phyloP scores from a whole-genome alignment of 1,284 basidiomycete genomes.

The Chalciporus sp. region DNA sequence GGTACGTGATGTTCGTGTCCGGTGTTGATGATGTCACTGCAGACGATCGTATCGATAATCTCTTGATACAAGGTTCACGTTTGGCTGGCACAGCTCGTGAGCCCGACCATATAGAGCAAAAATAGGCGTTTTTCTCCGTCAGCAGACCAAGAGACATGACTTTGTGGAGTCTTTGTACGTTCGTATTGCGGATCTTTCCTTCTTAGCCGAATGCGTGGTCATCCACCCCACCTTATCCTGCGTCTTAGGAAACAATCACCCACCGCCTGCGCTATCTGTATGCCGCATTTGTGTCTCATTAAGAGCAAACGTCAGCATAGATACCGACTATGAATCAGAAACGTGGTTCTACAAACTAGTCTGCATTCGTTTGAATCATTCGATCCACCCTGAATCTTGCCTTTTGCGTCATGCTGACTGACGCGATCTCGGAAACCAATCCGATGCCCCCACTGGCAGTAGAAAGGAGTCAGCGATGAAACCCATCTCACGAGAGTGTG shows the following conservation, averaged over 20 bases:
- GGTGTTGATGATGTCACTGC: slow-evolving; percentile 3
- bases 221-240: background rate
- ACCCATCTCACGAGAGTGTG: background rate
- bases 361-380: background rate
- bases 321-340: background rate
- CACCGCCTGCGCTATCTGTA: too few relatives aligned
- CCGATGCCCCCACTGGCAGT: too few relatives aligned
- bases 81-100: background rate
- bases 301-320: too few relatives aligned
- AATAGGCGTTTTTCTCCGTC: background rate
- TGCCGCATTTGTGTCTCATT: too few relatives aligned
- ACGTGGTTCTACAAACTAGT: background rate
- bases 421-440: too few relatives aligned
- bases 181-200: background rate
- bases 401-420: background rate
- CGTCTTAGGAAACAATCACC: background rate
- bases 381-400: background rate
- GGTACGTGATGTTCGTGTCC: slow-evolving; percentile 9
- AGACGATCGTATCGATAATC: slow-evolving; percentile 9
- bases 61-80: background rate
- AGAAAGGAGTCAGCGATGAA: background rate
- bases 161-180: background rate
- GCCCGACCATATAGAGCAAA: background rate
- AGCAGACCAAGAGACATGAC: background rate
- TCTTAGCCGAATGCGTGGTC: background rate